A percentile compares a stretch with the other conserved stretches of the same genome.
Conservation (phyloP, 306 rosid genomes). For the Pyrus pyrifolia region DNA sequence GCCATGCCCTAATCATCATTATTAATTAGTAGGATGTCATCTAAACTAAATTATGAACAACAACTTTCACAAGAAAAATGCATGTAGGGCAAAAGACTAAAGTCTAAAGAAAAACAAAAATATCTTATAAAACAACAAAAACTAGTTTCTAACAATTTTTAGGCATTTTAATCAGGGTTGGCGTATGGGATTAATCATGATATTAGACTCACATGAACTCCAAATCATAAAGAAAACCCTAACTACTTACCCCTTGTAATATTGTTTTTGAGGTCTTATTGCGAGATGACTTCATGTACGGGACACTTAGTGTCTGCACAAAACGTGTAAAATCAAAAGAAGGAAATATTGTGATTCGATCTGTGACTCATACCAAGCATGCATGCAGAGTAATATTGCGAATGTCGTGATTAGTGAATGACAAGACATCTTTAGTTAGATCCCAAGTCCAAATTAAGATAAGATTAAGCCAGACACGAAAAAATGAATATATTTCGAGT, state of each 20-base stretch:
- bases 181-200: neutral
- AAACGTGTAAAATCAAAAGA: neutral
- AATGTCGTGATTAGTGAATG: neutral
- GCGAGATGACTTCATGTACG: slow-evolving; percentile 69
- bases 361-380: neutral
- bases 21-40: neutral
- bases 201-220: neutral
- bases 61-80: neutral
- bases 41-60: neutral
- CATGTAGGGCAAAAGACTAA: neutral
- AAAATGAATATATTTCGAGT: neutral
- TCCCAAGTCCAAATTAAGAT: neutral
- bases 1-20: slow-evolving; percentile 24
- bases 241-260: slow-evolving; percentile 46
- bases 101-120: neutral
- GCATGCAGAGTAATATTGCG: neutral
- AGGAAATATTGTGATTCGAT: neutral
- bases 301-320: slow-evolving; percentile 80
- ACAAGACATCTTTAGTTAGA: neutral
- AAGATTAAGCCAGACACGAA: neutral
- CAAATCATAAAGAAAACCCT: neutral
- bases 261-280: slow-evolving; percentile 30
- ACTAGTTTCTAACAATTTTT: neutral
- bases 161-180: neutral
- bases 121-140: neutral